A percentile compares a stretch with the other conserved stretches of the same genome.
These are phyloP conservation scores for Vigna reflexopilosa DNA, from an alignment of 306 rosid species.

Conservation along the genomic window DNA sequence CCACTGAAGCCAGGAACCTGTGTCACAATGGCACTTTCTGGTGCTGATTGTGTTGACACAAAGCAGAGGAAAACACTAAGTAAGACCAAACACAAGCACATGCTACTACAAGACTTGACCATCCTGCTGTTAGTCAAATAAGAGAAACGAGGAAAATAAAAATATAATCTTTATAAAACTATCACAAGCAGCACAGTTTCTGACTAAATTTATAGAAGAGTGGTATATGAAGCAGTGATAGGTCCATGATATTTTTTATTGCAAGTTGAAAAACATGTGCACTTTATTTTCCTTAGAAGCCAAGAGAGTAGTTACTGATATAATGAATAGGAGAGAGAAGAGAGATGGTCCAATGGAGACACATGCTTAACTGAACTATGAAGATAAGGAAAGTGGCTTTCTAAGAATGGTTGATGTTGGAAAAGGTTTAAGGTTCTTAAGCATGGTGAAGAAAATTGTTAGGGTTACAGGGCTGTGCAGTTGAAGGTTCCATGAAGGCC, in stretches of 20 bases:
- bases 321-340: neutral
- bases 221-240: neutral
- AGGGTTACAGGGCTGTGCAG: neutral
- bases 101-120: slow-evolving; percentile 13
- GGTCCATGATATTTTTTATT: neutral
- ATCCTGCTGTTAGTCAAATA: neutral
- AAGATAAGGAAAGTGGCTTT: neutral
- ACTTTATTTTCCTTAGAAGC: slow-evolving; percentile 4
- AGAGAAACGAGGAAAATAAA: neutral
- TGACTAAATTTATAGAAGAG: slow-evolving; percentile 34
- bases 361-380: slow-evolving; percentile 9
- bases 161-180: neutral
- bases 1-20: slow-evolving; percentile 54
- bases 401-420: neutral
- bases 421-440: neutral
- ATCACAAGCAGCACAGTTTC: neutral
- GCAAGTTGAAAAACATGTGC: slow-evolving; percentile 2
- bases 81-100: slow-evolving; percentile 25
- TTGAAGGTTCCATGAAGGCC: neutral
- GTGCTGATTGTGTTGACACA: slow-evolving; percentile 46
- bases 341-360: neutral
- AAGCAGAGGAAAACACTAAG: slow-evolving; percentile 41
- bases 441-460: neutral
- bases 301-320: neutral
- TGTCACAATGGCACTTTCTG: slow-evolving; percentile 42